phyloP scores from a whole-genome alignment of 1,139 yeast species.

The Lodderomyces beijingensis region DNA sequence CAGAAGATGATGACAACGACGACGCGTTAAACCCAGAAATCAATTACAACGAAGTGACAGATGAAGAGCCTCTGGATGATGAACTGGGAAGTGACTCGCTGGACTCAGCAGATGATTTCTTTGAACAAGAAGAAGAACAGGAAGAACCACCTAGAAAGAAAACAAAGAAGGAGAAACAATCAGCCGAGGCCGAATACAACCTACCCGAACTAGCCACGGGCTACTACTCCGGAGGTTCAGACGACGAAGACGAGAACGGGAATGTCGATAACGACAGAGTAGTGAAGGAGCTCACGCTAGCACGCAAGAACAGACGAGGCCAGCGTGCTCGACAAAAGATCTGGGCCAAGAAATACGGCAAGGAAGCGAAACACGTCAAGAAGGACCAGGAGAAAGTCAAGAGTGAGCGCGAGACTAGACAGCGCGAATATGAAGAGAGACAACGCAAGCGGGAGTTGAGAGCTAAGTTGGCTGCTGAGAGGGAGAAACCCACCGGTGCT shows the following conservation, averaged over 20 bases:
- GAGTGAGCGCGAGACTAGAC: constrained; percentile 56
- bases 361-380: constrained; percentile 75
- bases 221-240: constrained; percentile 75
- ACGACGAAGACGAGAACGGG: constrained; percentile 45
- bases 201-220: constrained; percentile 76
- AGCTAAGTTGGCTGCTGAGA: constrained; percentile 31
- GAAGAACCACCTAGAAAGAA: constrained; percentile 19
- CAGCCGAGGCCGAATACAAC: constrained; percentile 16
- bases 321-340: constrained; percentile 95
- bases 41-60: constrained; percentile 58
- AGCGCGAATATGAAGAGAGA: constrained; percentile 69
- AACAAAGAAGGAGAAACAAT: constrained; percentile 15
- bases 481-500: constrained; percentile 34
- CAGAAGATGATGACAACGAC: constrained; percentile 36
- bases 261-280: constrained; percentile 56
- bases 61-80: constrained; percentile 51
- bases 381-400: constrained; percentile 52
- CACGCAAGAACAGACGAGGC: constrained; percentile 86
- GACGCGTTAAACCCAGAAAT: constrained; percentile 31
- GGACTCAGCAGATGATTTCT: constrained; percentile 52
- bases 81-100: constrained; percentile 32
- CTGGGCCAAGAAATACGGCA: constrained; percentile 90
- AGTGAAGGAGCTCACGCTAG: constrained; percentile 49
- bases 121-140: constrained; percentile 55
- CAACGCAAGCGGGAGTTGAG: constrained; percentile 59